These are phyloP conservation scores for Diaporthe capsici DNA, from an alignment of 2,329 filamentous ascomycete species.

Conservation along the genomic window DNA sequence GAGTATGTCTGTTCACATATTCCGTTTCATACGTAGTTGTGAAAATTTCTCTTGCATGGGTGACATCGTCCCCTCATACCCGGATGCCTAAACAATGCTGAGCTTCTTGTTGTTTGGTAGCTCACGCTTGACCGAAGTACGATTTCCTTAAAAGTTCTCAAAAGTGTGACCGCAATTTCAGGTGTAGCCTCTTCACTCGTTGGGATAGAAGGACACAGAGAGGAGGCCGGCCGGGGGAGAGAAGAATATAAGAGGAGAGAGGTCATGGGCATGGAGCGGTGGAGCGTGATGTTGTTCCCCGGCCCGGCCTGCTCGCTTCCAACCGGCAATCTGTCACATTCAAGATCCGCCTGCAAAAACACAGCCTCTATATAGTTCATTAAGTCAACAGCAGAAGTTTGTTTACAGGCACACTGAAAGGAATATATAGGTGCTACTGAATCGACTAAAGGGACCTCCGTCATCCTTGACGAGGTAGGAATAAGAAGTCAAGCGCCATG, in stretches of 20 bases:
- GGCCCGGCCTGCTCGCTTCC: background rate
- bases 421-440: conserved; percentile 12
- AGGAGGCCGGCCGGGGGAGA: background rate
- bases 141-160: too few species aligned
- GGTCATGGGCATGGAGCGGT: background rate
- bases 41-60: too few species aligned
- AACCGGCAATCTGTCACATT: too few species aligned
- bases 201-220: background rate
- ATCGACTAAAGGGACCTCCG: conserved; percentile 2
- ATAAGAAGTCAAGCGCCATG: conserved; percentile 8
- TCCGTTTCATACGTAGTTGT: too few species aligned
- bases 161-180: too few species aligned
- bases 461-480: background rate
- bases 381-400: background rate
- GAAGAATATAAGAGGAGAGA: too few species aligned
- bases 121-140: too few species aligned
- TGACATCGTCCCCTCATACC: too few species aligned
- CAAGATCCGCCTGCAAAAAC: background rate
- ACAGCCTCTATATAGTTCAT: background rate
- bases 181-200: too few species aligned
- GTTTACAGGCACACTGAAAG: background rate
- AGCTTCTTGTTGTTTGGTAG: too few species aligned
- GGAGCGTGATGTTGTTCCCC: background rate
- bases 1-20: too few species aligned
- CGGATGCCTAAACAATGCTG: too few species aligned